These are phyloP conservation scores for Ophiostoma angusticollis DNA, from an alignment of 2,329 filamentous ascomycete species.

Conservation along the genomic window DNA sequence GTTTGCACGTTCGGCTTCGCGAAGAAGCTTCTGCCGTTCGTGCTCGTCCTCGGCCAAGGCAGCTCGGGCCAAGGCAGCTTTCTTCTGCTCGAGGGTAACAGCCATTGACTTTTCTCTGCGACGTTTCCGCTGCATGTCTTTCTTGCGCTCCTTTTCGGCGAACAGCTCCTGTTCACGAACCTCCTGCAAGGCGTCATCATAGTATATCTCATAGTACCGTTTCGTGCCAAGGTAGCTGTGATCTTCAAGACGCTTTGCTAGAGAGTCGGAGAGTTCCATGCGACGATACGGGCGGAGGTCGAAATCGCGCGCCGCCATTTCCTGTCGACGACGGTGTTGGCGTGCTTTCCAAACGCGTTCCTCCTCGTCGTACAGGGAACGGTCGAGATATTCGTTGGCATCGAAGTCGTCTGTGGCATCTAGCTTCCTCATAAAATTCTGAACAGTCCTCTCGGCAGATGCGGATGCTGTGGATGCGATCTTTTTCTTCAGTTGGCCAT, in stretches of 20 bases:
- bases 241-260: constrained; percentile 48
- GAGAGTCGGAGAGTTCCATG: constrained; percentile 44
- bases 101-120: constrained; percentile 93
- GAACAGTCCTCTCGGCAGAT: constrained; percentile 51
- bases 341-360: constrained; percentile 39
- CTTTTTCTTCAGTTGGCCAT: constrained; percentile 42
- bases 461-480: constrained; percentile 18
- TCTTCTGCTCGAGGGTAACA: constrained; percentile 81
- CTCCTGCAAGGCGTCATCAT: constrained; percentile 68
- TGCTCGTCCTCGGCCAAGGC: constrained; percentile 67
- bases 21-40: constrained; percentile 67
- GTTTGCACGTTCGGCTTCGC: constrained; percentile 77
- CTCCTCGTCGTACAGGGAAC: constrained; percentile 31
- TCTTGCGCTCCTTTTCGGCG: constrained; percentile 97
- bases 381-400: constrained; percentile 25
- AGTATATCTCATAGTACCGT: constrained; percentile 64
- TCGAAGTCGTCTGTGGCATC: constrained; percentile 16
- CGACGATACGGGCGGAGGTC: constrained; percentile 51
- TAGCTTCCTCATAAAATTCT: constrained; percentile 44
- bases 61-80: constrained; percentile 66
- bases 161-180: constrained; percentile 83
- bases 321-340: constrained; percentile 53
- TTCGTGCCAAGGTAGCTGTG: constrained; percentile 61
- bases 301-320: constrained; percentile 47
- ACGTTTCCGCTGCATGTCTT: constrained; percentile 97